A percentile compares a stretch with the other conserved stretches of the same genome.
Evolutionary conservation across 108 stramenopile genomes (phyloP).

Genomic region (Schizochytrium sp.): DNA sequence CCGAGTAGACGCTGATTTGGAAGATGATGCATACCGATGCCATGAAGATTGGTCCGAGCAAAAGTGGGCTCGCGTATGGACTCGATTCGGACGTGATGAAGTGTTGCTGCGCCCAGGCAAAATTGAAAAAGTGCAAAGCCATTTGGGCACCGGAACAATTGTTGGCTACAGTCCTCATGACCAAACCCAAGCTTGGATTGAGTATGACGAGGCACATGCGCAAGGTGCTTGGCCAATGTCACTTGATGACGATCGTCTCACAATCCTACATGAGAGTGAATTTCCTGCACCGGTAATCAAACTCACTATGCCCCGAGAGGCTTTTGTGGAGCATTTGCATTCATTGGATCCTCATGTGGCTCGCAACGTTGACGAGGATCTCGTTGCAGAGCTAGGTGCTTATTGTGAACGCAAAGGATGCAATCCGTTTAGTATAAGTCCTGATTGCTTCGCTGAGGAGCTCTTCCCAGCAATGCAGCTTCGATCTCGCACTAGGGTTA

Average conservation of each 20-base stretch:
- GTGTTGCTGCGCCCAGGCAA: not conserved
- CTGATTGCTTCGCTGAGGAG: not conserved
- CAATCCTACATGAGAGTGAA: not conserved
- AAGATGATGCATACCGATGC: not conserved
- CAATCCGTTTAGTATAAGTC: not conserved
- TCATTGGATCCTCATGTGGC: not conserved
- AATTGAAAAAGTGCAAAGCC: slow-evolving; percentile 10
- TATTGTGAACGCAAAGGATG: slow-evolving; percentile 35
- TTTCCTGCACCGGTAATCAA: not conserved
- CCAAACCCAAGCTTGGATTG: not conserved
- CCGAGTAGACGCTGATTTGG: not conserved
- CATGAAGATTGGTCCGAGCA: slow-evolving; percentile 9
- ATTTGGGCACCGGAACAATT: slow-evolving; percentile 28
- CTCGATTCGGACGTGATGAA: not conserved
- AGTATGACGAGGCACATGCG: not conserved
- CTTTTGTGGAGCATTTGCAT: not conserved
- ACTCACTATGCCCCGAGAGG: not conserved
- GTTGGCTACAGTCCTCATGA: not conserved
- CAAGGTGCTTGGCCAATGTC: slow-evolving; percentile 30
- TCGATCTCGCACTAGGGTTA: not conserved
- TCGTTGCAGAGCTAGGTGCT: slow-evolving; percentile 20
- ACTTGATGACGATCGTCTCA: slow-evolving; percentile 29
- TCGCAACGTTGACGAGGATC: slow-evolving; percentile 6
- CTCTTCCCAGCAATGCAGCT: not conserved
- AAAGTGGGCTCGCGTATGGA: slow-evolving; percentile 28